Percentiles rank a stretch among this genome's conserved stretches.
Conservation (phyloP, 768 basidiomycete genomes). For the Amanita muscaria region DNA sequence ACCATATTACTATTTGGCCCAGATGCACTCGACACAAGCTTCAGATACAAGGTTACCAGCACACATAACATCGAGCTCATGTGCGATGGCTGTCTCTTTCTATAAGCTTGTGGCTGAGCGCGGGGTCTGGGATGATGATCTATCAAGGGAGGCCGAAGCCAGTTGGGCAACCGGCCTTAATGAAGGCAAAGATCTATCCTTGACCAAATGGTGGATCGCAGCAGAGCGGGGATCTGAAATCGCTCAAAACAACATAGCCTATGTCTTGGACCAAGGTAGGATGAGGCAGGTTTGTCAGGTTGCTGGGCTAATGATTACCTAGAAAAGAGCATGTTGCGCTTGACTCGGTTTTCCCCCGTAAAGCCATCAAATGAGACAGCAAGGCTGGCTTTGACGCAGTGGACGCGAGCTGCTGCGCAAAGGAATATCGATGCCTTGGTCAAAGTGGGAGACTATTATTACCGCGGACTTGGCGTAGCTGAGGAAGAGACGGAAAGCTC, state of each 20-base stretch:
- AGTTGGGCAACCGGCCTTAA: constrained; percentile 65
- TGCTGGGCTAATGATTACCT: background rate
- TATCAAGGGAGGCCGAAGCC: constrained; percentile 71
- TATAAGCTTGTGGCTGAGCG: constrained; percentile 90
- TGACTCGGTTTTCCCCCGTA: constrained; percentile 58
- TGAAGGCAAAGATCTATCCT: constrained; percentile 70
- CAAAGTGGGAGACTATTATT: constrained; percentile 98
- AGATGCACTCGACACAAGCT: constrained; percentile 61
- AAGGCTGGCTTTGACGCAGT: constrained; percentile 78
- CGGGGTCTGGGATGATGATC: constrained; percentile 79
- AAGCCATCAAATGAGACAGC: constrained; percentile 81
- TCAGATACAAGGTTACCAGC: constrained; percentile 32
- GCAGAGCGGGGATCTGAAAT: constrained; percentile 88
- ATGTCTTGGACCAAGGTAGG: constrained; percentile 81
- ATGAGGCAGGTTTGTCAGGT: background rate
- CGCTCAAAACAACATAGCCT: constrained; percentile 94
- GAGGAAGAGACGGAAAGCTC: constrained; percentile 49
- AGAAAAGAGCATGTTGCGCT: constrained; percentile 67
- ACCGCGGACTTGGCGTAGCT: constrained; percentile 75
- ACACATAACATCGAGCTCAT: constrained; percentile 59
- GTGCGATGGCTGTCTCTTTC: constrained; percentile 86
- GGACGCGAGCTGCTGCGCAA: constrained; percentile 91
- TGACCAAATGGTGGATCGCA: constrained; percentile 92
- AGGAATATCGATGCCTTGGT: constrained; percentile 94
- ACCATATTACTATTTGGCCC: constrained; percentile 88